Percentiles rank a stretch among this genome's conserved stretches.
These are phyloP conservation scores for Suillus sp. DNA, from an alignment of 768 basidiomycete genomes.

Conservation along the genomic window DNA sequence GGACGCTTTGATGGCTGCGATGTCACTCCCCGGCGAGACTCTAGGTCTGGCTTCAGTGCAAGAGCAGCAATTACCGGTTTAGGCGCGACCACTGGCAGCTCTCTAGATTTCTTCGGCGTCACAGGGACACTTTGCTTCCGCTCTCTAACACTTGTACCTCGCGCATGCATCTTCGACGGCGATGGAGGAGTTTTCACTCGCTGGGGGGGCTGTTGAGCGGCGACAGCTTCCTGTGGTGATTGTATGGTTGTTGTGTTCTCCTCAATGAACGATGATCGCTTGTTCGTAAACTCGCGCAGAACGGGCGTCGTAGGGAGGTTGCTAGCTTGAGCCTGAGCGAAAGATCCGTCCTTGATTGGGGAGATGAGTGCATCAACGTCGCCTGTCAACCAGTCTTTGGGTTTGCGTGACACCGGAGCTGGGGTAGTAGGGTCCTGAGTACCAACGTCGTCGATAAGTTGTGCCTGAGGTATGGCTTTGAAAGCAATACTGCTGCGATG, in stretches of 20 bases:
- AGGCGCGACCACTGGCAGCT: slow-evolving; percentile 5
- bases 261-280: slow-evolving; percentile 69
- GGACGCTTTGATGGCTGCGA: slow-evolving; percentile 1
- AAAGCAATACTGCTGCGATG: slow-evolving; percentile 51
- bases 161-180: slow-evolving; percentile 21
- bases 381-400: slow-evolving; percentile 77
- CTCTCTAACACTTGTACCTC: slow-evolving; percentile 39
- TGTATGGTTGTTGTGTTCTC: slow-evolving; percentile 37
- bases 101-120: slow-evolving; percentile 11
- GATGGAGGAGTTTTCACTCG: slow-evolving; percentile 22
- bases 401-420: slow-evolving; percentile 29
- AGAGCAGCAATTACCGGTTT: slow-evolving; percentile 5
- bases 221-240: slow-evolving; percentile 38
- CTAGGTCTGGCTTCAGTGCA: slow-evolving; percentile 1
- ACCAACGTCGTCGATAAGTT: slow-evolving; percentile 21
- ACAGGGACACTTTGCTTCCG: slow-evolving; percentile 22
- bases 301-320: slow-evolving; percentile 43
- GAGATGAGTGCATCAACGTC: slow-evolving; percentile 45
- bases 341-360: slow-evolving; percentile 21
- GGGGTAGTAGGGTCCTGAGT: slow-evolving; percentile 20
- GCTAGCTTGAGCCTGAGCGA: slow-evolving; percentile 14
- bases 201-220: slow-evolving; percentile 20
- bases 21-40: neutral
- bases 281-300: slow-evolving; percentile 70
- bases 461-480: slow-evolving; percentile 33